Base-by-base conservation (phyloP, 768 basidiomycete genomes). In the Xerocomellus intermedius region DNA sequence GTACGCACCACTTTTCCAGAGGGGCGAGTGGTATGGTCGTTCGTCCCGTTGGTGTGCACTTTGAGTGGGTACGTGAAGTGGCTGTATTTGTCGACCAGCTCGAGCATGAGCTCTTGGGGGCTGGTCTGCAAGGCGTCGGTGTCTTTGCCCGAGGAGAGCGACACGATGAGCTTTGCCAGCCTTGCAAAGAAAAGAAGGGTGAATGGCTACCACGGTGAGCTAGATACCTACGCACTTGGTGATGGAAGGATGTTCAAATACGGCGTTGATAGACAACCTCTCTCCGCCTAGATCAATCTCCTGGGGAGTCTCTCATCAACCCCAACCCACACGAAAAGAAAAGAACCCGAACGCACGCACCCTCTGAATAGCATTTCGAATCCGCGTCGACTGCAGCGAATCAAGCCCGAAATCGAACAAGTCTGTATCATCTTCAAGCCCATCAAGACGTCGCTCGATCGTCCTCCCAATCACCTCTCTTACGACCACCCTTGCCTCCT, bases 361-460 rank as follows among this genome's bases (percentile, higher is more conserved):
- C 62, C 78, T 78, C 58, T 77, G 77, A 39, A 75, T 64, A 2
- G 69, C 66, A 60, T 83, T 84, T 22, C 81, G 65, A 28, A 84
- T 75, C n/a, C 79, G 68, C 4, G 77, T 77, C 12, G 78, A 79
- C 54, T 82, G 77, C 21, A 83, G 60, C 10, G 82, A 82, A 62
- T 84, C 80, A 30, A 84, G 71, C 24, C 83, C 83, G 44, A 77
- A 81, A 0, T 74, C 62, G 38, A 77, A 78, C 28, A 78, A 46
- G 50, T 81, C 80, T 24, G 73, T 73, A n/a, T 68, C 61, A 35
- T 68, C 64, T 41, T 55, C 45, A n/a, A 68, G 57, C 16, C 42
- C 37, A 12, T 59, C 57, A 3, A 56, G 44, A 10, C 54, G 52
- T 28, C 56, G 45, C 37, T 68, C 56, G 47, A 70, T 47, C 35